Evolutionary conservation across 352 stramenopile species (phyloP).

Genomic region (Globisporangium cylindrosporum): DNA sequence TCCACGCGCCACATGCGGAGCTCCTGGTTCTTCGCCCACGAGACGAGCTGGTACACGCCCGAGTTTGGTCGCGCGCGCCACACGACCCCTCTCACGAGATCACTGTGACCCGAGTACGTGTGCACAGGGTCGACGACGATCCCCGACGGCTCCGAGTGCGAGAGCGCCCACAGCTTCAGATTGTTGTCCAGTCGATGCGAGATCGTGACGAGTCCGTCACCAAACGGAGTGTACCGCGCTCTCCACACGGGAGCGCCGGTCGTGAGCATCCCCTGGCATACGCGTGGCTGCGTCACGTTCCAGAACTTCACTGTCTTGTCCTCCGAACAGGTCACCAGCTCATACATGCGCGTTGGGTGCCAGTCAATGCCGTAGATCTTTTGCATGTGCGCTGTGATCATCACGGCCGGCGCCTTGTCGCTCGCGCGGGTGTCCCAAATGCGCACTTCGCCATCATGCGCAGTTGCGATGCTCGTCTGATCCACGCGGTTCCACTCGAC

Average conservation of each 20-base stretch:
- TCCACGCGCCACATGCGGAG: constrained; percentile 74
- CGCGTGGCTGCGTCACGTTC: constrained; percentile 60
- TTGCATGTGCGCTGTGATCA: constrained; percentile 82
- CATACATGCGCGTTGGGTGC: constrained; percentile 70
- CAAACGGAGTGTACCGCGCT: constrained; percentile 77
- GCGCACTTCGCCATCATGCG: constrained; percentile 75
- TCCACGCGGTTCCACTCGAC: constrained; percentile 81
- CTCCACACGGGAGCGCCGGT: constrained; percentile 65
- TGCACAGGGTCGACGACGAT: constrained; percentile 48
- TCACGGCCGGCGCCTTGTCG: constrained; percentile 44
- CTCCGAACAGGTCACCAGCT: constrained; percentile 84
- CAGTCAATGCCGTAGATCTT: constrained; percentile 83
- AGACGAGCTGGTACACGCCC: constrained; percentile 64
- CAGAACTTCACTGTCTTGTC: constrained; percentile 86
- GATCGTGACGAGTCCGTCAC: constrained; percentile 78
- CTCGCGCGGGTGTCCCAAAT: constrained; percentile 72
- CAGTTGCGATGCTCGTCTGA: constrained; percentile 62
- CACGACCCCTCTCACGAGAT: constrained; percentile 63
- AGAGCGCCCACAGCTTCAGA: constrained; percentile 65
- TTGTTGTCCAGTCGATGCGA: constrained; percentile 60
- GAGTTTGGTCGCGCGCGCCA: constrained; percentile 49
- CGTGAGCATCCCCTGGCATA: constrained; percentile 58
- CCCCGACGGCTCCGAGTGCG: constrained; percentile 21
- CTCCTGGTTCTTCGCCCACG: constrained; percentile 81
- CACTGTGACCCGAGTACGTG: constrained; percentile 57